Base-by-base conservation (phyloP, 2,329 filamentous ascomycete species). In the Verticillium isaacii region DNA sequence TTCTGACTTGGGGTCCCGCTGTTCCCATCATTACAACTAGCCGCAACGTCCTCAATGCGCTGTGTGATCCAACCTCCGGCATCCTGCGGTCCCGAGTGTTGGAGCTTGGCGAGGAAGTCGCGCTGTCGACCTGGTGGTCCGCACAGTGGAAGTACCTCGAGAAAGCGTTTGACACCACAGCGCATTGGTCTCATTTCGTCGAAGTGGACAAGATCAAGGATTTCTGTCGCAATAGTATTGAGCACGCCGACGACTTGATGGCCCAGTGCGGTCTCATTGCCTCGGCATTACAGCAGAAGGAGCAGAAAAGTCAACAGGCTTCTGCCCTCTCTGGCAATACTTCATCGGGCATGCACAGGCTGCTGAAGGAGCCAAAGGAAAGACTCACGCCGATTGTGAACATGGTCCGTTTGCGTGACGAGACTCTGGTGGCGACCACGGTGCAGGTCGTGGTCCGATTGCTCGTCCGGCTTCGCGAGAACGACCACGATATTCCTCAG, bases 151-250 rank as follows among this genome's bases (percentile, higher is more conserved):
- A 85, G 61, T 88, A 88, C 56, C 82, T 98, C 54, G 89, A 89
- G 52, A 88, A 89, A 61, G 91, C 94, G 17, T 97, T 97, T 70
- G 45, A 60, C 15, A 82, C 87, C 52, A 87, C 89, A 63, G 93
- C 97, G 71, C 78, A 80, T 12, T 99, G 95, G 95, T 92, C 92
- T 66, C 79, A 85, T 15, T 84, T 84, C 4, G 86, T 91, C 62
- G 89, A 94, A 58, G 95, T 92, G 71, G 76, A 81, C 23, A 81
- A 86, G 60, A 93, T 99, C 91, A 89, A 93, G 69, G 89, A 97
- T 62, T 97, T 98, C 70, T 97, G 93, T 71, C 89, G 95, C 66
- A 92, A 97, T 71, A 91, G 91, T 15, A 99, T 99, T 86, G 92
- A 98, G 69, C 91, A 97, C 70, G 93, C 94, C 0, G 91, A 96